Evolutionary conservation across 1,284 basidiomycete genomes (phyloP), one percentile per base, ranked within the genome.

Genomic region (Stereum hirsutum): DNA sequence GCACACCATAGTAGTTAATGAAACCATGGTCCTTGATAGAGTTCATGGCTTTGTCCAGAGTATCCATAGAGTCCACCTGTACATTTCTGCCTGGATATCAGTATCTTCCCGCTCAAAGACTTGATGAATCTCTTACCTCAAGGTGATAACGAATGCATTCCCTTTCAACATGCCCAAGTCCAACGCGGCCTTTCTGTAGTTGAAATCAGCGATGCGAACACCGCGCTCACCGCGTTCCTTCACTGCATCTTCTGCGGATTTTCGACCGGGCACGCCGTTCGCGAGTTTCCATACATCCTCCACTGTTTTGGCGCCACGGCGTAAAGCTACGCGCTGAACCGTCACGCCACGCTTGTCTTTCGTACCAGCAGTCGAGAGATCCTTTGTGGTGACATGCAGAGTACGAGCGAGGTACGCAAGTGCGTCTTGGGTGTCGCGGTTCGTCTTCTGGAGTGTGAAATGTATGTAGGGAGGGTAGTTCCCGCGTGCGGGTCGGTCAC

Each of bases 261-360:
- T 74, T 44, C 77, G 67, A 21, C 75, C 68, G 50, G 71, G 74
- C 36, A 85, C 59, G 36, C 78, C 76, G 61, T 93, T 93, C 3
- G 75, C 76, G 30, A 78, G 63, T 51, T 71, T 83, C 90, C 91
- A 95, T 2, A 98, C 76, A 41, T 92, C 81, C 47, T 88, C 83
- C 1, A 94, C 74, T 0, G 81, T 89, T 60, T 86, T 84, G 42
- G 75, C 76, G 15, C 83, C 80, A 12, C 96, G 74, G 46, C 81
- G 80, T 12, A 98, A 61, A 6, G 89, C 87, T 10, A 98, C 91
- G 0, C 91, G 78, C 60, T 99, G 96, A 1, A 91, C 83, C 0
- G 95, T 99, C 5, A 98, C 89, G 0, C 91, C 95, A 33, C 96
- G 85, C 61, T 98, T 99, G 65, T 99, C 96, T 60, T 99, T 99